These are phyloP conservation scores for Trametes coccinea DNA, from an alignment of 768 basidiomycete genomes.

Conservation along the genomic window DNA sequence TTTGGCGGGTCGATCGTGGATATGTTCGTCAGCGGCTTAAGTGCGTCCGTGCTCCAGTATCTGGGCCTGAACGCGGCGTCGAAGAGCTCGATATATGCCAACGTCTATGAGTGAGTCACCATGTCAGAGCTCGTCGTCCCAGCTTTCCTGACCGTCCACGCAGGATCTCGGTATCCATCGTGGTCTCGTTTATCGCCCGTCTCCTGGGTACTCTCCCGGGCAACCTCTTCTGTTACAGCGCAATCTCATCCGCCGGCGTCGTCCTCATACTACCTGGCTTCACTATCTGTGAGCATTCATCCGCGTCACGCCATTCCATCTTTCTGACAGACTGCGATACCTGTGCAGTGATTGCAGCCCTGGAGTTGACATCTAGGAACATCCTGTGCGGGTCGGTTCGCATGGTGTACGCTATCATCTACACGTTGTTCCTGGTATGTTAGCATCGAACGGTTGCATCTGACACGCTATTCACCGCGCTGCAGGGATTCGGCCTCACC, in stretches of 20 bases:
- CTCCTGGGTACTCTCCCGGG: constrained; percentile 75
- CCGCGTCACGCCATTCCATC: not conserved
- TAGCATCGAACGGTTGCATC: too few species aligned
- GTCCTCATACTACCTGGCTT: constrained; percentile 91
- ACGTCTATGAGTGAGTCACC: constrained; percentile 83
- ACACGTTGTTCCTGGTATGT: constrained; percentile 65
- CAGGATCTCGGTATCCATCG: constrained; percentile 82
- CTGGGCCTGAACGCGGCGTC: constrained; percentile 80
- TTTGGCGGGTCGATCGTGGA: constrained; percentile 83
- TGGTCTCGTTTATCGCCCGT: constrained; percentile 82
- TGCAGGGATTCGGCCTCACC: constrained; percentile 78
- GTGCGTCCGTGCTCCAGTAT: constrained; percentile 71
- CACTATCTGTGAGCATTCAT: constrained; percentile 59
- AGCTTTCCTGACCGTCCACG: not conserved
- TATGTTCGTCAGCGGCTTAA: constrained; percentile 77
- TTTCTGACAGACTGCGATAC: not conserved
- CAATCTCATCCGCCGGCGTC: constrained; percentile 86
- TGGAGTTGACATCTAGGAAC: constrained; percentile 81
- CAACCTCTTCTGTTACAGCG: constrained; percentile 83
- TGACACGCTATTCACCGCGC: not conserved
- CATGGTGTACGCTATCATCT: constrained; percentile 85
- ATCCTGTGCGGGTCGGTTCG: constrained; percentile 80
- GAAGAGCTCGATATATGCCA: constrained; percentile 90
- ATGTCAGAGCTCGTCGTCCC: not conserved
- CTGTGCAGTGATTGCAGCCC: constrained; percentile 64